Conservation (phyloP, 148 eudicot genomes). For the Spergularia marina region DNA sequence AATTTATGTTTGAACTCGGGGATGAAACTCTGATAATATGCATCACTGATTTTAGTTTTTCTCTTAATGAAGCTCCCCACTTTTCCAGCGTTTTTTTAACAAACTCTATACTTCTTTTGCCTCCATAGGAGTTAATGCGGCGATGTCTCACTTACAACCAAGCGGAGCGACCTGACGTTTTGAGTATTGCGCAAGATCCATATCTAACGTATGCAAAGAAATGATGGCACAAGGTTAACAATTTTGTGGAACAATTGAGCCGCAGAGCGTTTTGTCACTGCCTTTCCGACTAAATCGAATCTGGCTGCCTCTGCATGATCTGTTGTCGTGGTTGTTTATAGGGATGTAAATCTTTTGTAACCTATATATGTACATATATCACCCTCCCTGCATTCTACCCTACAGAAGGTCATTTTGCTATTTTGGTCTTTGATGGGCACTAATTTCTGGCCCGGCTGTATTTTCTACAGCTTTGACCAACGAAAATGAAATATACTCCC, state of each 20-base stretch:
- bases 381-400: neutral
- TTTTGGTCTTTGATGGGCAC: neutral
- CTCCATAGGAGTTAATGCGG: conserved; percentile 72
- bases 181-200: conserved; percentile 74
- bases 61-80: neutral
- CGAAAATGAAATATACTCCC: neutral
- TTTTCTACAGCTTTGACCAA: neutral
- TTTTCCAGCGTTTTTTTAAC: no score
- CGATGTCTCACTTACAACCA: conserved; percentile 89
- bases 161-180: conserved; percentile 87
- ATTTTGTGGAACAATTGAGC: conserved; percentile 3
- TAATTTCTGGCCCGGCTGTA: neutral
- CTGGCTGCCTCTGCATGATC: conserved; percentile 24
- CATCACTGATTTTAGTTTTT: neutral
- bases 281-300: conserved; percentile 17
- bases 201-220: conserved; percentile 74
- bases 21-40: neutral
- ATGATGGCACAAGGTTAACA: conserved; percentile 28
- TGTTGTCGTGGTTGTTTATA: conserved; percentile 22
- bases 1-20: neutral
- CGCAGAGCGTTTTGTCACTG: neutral
- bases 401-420: neutral
- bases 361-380: conserved; percentile 22
- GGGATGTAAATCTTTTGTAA: conserved; percentile 42
- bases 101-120: conserved; percentile 14